phyloP scores from a whole-genome alignment of 1,284 basidiomycete genomes.

The Austropuccinia psidii region DNA sequence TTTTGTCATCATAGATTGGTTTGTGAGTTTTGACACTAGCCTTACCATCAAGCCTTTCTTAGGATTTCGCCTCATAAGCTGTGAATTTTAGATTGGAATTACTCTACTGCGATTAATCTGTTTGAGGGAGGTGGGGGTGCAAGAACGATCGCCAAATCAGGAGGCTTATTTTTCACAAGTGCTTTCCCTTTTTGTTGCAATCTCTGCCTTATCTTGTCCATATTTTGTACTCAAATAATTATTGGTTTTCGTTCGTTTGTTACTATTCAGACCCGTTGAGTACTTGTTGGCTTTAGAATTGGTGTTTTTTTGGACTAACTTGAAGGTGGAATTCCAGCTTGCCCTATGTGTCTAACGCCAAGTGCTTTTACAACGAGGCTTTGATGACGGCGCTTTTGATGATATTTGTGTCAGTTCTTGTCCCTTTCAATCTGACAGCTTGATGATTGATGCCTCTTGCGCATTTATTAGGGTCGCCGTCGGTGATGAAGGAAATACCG shows the following conservation, averaged over 20 bases:
- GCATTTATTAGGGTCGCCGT: constrained; percentile 16
- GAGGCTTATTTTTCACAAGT: constrained; percentile 35
- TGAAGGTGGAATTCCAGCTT: not conserved
- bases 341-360: constrained; percentile 30
- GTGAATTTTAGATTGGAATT: constrained; percentile 24
- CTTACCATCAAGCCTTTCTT: not conserved
- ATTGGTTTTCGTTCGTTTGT: not conserved
- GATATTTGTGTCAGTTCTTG: constrained; percentile 24
- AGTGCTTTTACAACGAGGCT: constrained; percentile 35
- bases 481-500: constrained; percentile 30
- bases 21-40: not conserved
- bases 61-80: not conserved
- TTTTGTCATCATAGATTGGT: not conserved
- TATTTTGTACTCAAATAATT: not conserved
- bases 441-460: no score
- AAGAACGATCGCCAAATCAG: constrained; percentile 23
- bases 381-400: constrained; percentile 35
- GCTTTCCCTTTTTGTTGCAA: not conserved
- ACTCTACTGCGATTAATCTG: constrained; percentile 21
- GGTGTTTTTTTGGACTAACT: not conserved
- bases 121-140: constrained; percentile 10
- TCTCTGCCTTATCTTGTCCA: not conserved
- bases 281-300: not conserved
- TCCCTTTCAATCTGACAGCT: not conserved
- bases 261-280: constrained; percentile 19